phyloP scores from a whole-genome alignment of 23 red algal genomes.

The Gracilaria domingensis region DNA sequence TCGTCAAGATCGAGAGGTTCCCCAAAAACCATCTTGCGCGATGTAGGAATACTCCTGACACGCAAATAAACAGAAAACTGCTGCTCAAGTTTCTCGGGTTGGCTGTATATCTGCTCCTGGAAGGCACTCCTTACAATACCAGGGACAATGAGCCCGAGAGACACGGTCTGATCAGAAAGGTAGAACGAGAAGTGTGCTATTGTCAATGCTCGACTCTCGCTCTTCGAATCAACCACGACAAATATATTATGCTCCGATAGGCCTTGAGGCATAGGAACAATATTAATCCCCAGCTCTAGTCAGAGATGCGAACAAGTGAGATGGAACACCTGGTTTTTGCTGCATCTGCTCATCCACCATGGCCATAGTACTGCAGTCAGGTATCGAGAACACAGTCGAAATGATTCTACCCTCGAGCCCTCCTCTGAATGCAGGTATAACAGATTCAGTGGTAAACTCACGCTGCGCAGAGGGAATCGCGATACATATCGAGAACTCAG shows the following conservation, averaged over 20 bases:
- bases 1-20: slow-evolving; percentile 74
- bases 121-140: slow-evolving; percentile 91
- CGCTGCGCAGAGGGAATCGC: slow-evolving; percentile 81
- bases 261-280: slow-evolving; percentile 95
- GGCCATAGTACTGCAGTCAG: slow-evolving; percentile 87
- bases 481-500: slow-evolving; percentile 96
- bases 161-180: slow-evolving; percentile 90
- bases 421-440: slow-evolving; percentile 81
- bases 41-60: slow-evolving; percentile 81
- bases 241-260: slow-evolving; percentile 96
- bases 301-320: slow-evolving; percentile 85
- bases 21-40: slow-evolving; percentile 84
- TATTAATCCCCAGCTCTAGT: slow-evolving; percentile 91
- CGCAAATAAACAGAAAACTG: slow-evolving; percentile 94
- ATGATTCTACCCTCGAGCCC: slow-evolving; percentile 90
- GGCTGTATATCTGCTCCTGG: slow-evolving; percentile 87
- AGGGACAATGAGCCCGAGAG: slow-evolving; percentile 89
- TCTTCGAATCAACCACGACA: slow-evolving; percentile 76
- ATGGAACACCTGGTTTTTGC: slow-evolving; percentile 84
- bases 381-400: slow-evolving; percentile 72
- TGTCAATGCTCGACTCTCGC: slow-evolving; percentile 83
- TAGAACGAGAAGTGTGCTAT: slow-evolving; percentile 93
- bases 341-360: slow-evolving; percentile 99
- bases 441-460: slow-evolving; percentile 59
- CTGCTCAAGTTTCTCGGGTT: slow-evolving; percentile 64